These are phyloP conservation scores for Pseudogymnoascus sp. DNA, from an alignment of 2,329 filamentous ascomycete species.

Conservation along the genomic window DNA sequence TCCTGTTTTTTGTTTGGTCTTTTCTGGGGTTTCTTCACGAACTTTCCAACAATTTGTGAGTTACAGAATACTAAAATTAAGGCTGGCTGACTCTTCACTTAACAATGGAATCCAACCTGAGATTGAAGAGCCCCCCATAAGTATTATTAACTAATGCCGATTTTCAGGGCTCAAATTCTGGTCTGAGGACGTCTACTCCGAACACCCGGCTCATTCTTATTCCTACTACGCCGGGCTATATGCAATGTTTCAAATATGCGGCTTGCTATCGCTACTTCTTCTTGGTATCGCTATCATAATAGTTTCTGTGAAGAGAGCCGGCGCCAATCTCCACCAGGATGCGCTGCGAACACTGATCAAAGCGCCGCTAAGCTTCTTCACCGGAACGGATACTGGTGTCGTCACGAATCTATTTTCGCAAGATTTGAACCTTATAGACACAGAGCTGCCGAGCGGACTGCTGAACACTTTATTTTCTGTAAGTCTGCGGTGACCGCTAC, in stretches of 20 bases:
- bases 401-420: slow-evolving; percentile 40
- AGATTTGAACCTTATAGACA: slow-evolving; percentile 26
- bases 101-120: background rate
- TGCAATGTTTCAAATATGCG: slow-evolving; percentile 22
- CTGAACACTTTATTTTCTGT: slow-evolving; percentile 11
- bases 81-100: background rate
- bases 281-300: slow-evolving; percentile 17
- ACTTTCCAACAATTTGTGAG: slow-evolving; percentile 24
- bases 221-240: slow-evolving; percentile 24
- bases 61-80: background rate
- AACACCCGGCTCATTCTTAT: slow-evolving; percentile 17
- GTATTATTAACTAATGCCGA: slow-evolving; percentile 9
- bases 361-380: slow-evolving; percentile 35
- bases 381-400: slow-evolving; percentile 35
- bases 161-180: slow-evolving; percentile 20
- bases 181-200: slow-evolving; percentile 18
- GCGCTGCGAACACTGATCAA: slow-evolving; percentile 18
- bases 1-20: slow-evolving; percentile 15
- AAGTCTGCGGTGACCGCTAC: background rate
- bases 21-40: slow-evolving; percentile 21
- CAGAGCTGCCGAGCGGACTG: slow-evolving; percentile 14
- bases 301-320: slow-evolving; percentile 19
- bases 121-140: background rate
- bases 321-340: slow-evolving; percentile 20
- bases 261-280: slow-evolving; percentile 18